phyloP scores from a whole-genome alignment of 1,284 basidiomycete genomes.

The Athelia psychrophila region DNA sequence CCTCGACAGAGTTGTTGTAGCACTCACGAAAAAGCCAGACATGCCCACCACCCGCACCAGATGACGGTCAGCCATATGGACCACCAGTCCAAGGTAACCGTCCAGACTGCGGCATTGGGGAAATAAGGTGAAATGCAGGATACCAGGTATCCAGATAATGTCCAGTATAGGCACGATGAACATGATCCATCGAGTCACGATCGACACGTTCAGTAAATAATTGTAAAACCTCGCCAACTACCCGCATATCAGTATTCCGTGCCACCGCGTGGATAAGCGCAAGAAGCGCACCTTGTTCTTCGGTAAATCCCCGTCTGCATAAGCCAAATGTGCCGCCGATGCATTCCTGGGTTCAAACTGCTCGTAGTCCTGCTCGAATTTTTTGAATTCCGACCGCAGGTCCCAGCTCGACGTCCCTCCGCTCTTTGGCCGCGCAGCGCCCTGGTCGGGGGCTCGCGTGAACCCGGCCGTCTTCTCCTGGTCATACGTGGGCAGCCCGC shows the following conservation, averaged over 20 bases:
- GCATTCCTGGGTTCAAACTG: slow-evolving; percentile 58
- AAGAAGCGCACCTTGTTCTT: slow-evolving; percentile 42
- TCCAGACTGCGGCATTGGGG: slow-evolving; percentile 57
- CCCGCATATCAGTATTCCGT: slow-evolving; percentile 24
- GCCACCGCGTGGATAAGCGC: not conserved
- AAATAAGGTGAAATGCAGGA: slow-evolving; percentile 64
- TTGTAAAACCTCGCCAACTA: slow-evolving; percentile 63
- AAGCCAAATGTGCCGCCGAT: slow-evolving; percentile 49
- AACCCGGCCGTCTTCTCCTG: too few relatives aligned
- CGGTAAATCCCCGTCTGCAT: slow-evolving; percentile 62
- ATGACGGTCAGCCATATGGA: slow-evolving; percentile 81
- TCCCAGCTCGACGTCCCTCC: slow-evolving; percentile 47
- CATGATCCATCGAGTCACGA: slow-evolving; percentile 78
- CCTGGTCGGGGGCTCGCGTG: too few relatives aligned
- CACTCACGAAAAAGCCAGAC: slow-evolving; percentile 62
- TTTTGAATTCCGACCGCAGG: slow-evolving; percentile 48
- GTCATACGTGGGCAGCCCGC: too few relatives aligned
- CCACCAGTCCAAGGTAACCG: slow-evolving; percentile 76
- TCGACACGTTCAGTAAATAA: slow-evolving; percentile 74
- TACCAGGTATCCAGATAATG: slow-evolving; percentile 76
- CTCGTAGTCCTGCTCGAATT: slow-evolving; percentile 54
- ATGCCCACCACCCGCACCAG: slow-evolving; percentile 86
- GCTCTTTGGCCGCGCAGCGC: not conserved
- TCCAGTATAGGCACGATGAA: slow-evolving; percentile 75
- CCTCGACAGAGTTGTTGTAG: slow-evolving; percentile 22